These are phyloP conservation scores for Lasiosphaeria ovina DNA, from an alignment of 495 filamentous ascomycete species.

Conservation along the genomic window DNA sequence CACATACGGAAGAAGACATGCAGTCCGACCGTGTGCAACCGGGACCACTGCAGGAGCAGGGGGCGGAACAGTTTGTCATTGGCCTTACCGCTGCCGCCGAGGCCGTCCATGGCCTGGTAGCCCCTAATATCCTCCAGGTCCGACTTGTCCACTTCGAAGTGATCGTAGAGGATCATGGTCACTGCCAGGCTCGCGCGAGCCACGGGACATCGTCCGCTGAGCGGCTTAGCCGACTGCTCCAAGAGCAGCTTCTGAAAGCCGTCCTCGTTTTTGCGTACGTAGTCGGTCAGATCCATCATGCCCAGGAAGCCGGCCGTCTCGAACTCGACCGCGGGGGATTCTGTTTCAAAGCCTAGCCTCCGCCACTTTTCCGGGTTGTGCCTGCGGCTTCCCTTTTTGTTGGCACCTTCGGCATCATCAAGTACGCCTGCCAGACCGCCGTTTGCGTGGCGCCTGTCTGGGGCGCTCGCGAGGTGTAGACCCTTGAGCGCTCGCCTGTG, in stretches of 20 bases:
- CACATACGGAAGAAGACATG: constrained; percentile 89
- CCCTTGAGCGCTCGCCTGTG: constrained; percentile 84
- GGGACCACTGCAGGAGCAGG: constrained; percentile 87
- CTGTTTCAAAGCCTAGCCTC: constrained; percentile 86
- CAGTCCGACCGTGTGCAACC: constrained; percentile 87
- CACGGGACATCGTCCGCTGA: constrained; percentile 78
- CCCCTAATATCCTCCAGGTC: constrained; percentile 77
- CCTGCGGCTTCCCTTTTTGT: constrained; percentile 55
- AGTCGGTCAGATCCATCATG: constrained; percentile 97
- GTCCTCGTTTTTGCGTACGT: constrained; percentile 85
- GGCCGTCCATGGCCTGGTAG: constrained; percentile 72
- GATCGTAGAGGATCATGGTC: constrained; percentile 85
- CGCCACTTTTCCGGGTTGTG: constrained; percentile 94
- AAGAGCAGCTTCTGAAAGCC: constrained; percentile 86
- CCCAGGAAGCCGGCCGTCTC: constrained; percentile 83
- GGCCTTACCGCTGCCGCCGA: constrained; percentile 48
- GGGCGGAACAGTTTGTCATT: constrained; percentile 88
- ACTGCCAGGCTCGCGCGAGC: constrained; percentile 84
- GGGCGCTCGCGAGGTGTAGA: constrained; percentile 78
- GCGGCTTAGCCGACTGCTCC: constrained; percentile 77
- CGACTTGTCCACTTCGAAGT: constrained; percentile 90
- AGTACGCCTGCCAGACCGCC: constrained; percentile 25
- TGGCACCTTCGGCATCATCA: constrained; percentile 24
- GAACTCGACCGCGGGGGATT: constrained; percentile 82
- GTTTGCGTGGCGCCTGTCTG: constrained; percentile 49